These are phyloP conservation scores for Colletotrichum musae DNA, from an alignment of 2,329 filamentous ascomycete species.

Conservation along the genomic window DNA sequence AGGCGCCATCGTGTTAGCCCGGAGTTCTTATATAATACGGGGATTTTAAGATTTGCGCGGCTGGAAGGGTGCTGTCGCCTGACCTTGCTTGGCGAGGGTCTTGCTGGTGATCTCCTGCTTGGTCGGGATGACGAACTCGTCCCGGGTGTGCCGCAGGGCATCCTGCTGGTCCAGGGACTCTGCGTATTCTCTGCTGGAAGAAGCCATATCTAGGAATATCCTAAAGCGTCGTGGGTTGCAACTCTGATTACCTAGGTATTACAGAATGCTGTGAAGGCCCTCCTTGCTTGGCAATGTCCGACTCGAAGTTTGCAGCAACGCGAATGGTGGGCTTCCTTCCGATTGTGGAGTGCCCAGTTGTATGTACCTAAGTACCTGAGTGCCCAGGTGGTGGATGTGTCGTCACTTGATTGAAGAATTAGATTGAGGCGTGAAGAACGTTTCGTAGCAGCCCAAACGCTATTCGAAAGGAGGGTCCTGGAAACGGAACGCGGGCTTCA, in stretches of 20 bases:
- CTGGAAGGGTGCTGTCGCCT: constrained; percentile 23
- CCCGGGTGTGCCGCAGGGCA: constrained; percentile 67
- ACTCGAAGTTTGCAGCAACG: no score
- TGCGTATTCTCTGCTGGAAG: constrained; percentile 26
- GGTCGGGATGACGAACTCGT: constrained; percentile 80
- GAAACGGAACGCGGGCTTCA: no score
- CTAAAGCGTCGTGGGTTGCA: neutral
- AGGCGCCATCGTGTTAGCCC: constrained; percentile 30
- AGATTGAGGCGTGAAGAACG: no score
- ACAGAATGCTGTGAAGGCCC: neutral
- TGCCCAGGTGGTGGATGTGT: no score
- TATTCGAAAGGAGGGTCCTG: no score
- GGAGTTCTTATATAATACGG: constrained; percentile 43
- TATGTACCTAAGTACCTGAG: no score
- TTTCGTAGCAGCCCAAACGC: no score
- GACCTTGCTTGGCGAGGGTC: constrained; percentile 45
- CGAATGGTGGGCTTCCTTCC: no score
- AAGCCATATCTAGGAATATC: constrained; percentile 16
- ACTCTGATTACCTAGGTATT: neutral
- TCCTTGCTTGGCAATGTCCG: neutral
- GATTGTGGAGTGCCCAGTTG: no score
- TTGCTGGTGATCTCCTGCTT: constrained; percentile 48
- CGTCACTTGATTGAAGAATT: no score
- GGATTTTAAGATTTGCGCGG: neutral
- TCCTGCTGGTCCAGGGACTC: constrained; percentile 67